A percentile compares a stretch with the other conserved stretches of the same genome.
Conservation (phyloP, 345 rosid species). For the Diplotaxis tenuifolia region DNA sequence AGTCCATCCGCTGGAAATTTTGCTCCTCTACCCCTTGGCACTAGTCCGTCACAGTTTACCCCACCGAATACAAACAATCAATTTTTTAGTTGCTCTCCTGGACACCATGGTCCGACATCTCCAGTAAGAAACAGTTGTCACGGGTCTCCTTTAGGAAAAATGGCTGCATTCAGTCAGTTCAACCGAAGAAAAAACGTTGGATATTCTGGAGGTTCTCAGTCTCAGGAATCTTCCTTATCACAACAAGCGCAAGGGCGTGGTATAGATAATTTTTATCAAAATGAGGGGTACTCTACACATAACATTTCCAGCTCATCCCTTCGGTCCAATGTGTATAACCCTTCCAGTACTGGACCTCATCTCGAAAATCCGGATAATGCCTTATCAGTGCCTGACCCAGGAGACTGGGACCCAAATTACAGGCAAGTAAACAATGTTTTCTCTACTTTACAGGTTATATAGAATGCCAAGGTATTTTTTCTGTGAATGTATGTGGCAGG, state of each 20-base stretch:
- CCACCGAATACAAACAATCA: slow-evolving; percentile 80
- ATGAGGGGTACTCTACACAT: slow-evolving; percentile 56
- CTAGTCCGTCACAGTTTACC: slow-evolving; percentile 95
- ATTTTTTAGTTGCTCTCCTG: slow-evolving; percentile 74
- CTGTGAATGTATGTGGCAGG: slow-evolving; percentile 10
- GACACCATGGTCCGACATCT: slow-evolving; percentile 93
- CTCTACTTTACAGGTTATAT: slow-evolving; percentile 4
- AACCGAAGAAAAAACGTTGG: slow-evolving; percentile 83
- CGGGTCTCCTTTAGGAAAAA: slow-evolving; percentile 91
- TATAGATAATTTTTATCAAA: slow-evolving; percentile 52
- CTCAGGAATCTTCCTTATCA: slow-evolving; percentile 58
- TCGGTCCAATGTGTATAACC: slow-evolving; percentile 41
- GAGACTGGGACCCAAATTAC: slow-evolving; percentile 99
- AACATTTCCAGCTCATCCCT: slow-evolving; percentile 50
- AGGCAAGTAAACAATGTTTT: slow-evolving; percentile 50
- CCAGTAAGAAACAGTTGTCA: slow-evolving; percentile 86
- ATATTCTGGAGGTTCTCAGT: slow-evolving; percentile 67
- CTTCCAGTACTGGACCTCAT: slow-evolving; percentile 45
- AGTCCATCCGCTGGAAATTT: slow-evolving; percentile 94
- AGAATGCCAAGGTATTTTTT: slow-evolving; percentile 14
- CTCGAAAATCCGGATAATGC: slow-evolving; percentile 54
- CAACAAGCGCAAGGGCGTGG: slow-evolving; percentile 71
- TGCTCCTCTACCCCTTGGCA: slow-evolving; percentile 89
- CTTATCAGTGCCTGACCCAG: slow-evolving; percentile 77
- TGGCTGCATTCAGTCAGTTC: slow-evolving; percentile 71